Evolutionary conservation across 805 yeast species (phyloP).

Genomic region (Cephaloascus albidus): DNA sequence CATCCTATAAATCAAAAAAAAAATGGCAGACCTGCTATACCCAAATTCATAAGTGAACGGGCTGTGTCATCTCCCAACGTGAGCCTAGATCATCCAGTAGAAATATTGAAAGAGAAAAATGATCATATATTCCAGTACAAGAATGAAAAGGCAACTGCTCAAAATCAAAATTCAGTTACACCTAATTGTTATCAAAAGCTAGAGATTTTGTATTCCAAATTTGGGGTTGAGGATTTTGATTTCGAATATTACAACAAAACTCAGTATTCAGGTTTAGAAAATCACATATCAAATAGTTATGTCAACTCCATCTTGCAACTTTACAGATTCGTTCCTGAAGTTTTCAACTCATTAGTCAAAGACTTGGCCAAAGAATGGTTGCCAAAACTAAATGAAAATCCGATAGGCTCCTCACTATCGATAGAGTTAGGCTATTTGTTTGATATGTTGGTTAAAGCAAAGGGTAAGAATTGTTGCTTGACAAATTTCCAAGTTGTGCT

Average conservation of each 20-base stretch:
- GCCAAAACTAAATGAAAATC: constrained; percentile 25
- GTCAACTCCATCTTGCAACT: constrained; percentile 70
- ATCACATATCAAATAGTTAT: constrained; percentile 70
- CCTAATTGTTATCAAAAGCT: constrained; percentile 73
- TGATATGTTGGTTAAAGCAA: constrained; percentile 84
- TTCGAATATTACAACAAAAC: constrained; percentile 78
- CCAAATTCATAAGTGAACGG: constrained; percentile 57
- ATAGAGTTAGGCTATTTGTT: constrained; percentile 82
- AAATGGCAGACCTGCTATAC: constrained; percentile 16
- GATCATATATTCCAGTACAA: constrained; percentile 12
- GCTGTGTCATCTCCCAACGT: constrained; percentile 9
- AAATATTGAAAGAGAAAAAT: constrained; percentile 7
- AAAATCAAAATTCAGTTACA: not conserved
- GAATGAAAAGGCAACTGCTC: constrained; percentile 1
- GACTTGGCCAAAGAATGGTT: constrained; percentile 42
- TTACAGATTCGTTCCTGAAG: constrained; percentile 64
- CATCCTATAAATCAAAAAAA: constrained; percentile 21
- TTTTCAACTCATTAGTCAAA: constrained; percentile 56
- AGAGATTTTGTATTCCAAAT: constrained; percentile 74
- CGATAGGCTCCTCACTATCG: constrained; percentile 43
- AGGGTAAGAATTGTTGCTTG: constrained; percentile 72
- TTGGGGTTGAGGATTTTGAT: constrained; percentile 93
- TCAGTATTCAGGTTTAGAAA: constrained; percentile 74
- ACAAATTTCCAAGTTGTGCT: constrained; percentile 63
- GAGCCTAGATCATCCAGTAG: no score